Conservation (phyloP, 495 filamentous ascomycete genomes). For the Xylaria longipes region DNA sequence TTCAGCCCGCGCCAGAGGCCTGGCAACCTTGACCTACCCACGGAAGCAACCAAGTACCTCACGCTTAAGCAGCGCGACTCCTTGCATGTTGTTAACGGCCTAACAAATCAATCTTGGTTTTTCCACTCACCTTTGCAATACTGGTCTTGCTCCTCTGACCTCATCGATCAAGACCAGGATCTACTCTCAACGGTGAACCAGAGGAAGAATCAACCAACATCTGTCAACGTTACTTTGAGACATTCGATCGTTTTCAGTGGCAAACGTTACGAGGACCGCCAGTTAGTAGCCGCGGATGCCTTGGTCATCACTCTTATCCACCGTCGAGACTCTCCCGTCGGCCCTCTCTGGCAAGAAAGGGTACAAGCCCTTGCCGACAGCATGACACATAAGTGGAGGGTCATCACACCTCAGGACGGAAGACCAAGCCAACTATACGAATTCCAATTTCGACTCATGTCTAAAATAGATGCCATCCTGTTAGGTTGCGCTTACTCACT, state of each 20-base stretch:
- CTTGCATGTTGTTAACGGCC: slow-evolving; percentile 57
- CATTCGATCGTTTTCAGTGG: slow-evolving; percentile 79
- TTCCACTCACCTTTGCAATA: slow-evolving; percentile 78
- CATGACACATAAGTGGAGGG: slow-evolving; percentile 57
- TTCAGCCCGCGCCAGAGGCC: slow-evolving; percentile 51
- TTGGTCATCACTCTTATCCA: slow-evolving; percentile 76
- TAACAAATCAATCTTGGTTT: slow-evolving; percentile 63
- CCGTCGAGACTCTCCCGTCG: slow-evolving; percentile 61
- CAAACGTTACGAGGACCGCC: slow-evolving; percentile 67
- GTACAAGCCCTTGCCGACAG: slow-evolving; percentile 53
- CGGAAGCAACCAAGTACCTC: slow-evolving; percentile 38
- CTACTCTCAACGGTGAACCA: slow-evolving; percentile 70
- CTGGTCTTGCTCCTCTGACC: slow-evolving; percentile 67
- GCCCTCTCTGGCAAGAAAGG: slow-evolving; percentile 63
- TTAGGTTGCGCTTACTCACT: slow-evolving; percentile 66
- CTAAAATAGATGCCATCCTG: slow-evolving; percentile 61
- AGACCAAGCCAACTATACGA: slow-evolving; percentile 67
- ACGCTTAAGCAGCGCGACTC: slow-evolving; percentile 51
- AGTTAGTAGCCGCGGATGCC: slow-evolving; percentile 70
- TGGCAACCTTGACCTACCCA: slow-evolving; percentile 30
- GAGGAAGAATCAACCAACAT: slow-evolving; percentile 57
- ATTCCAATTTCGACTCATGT: slow-evolving; percentile 74
- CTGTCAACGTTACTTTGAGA: slow-evolving; percentile 70
- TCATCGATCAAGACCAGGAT: slow-evolving; percentile 62
- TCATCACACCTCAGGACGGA: slow-evolving; percentile 59